Evolutionary conservation across 495 filamentous ascomycete species (phyloP), one percentile per base, ranked within the genome.

Genomic region (Sporormia fimetaria): DNA sequence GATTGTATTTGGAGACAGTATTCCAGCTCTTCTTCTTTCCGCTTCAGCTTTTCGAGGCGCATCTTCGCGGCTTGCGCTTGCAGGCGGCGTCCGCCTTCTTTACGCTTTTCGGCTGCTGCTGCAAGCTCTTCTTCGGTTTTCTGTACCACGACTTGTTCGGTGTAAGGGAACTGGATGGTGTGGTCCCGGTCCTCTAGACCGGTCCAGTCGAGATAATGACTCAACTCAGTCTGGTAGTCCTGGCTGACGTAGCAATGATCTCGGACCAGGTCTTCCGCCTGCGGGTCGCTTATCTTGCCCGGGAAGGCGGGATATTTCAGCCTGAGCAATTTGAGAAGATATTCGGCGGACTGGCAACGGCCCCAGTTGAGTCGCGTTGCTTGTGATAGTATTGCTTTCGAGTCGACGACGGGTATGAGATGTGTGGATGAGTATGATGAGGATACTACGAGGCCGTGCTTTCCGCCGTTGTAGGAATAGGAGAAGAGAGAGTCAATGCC

Each of bases 11-110:
- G 73, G 55, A 83, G 84, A 67, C 85, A 94, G 58, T 92, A 95
- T 42, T 93, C 88, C 10, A 96, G 63, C 53, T 96, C 88, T 57
- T 93, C 76, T 61, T 98, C 90, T 61, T 95, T 96, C 52, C 81
- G 81, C 55, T 95, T 83, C 16, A 98, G 66, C 60, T 92, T 87
- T 30, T 98, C 92, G 4, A 98, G 63, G 12, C 90, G 74, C 81
- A 94, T 93, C 58, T 92, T 95, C 2, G 90, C 88, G 0, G 90
- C 92, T 57, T 98, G 90, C 52, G 94, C 90, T 56, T 98, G 90
- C 14, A 98, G 60, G 22, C 92, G 68, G 35, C 88, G 73, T 1
- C 90, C 90, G 51, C 83, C 86, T 61, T 96, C 90, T 54, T 88
- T 88, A 54, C 88, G 81, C 55, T 84, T 75, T 63, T 98, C 90